These are phyloP conservation scores for Hypoxylon intermedium DNA, from an alignment of 495 filamentous ascomycete species.

Conservation along the genomic window DNA sequence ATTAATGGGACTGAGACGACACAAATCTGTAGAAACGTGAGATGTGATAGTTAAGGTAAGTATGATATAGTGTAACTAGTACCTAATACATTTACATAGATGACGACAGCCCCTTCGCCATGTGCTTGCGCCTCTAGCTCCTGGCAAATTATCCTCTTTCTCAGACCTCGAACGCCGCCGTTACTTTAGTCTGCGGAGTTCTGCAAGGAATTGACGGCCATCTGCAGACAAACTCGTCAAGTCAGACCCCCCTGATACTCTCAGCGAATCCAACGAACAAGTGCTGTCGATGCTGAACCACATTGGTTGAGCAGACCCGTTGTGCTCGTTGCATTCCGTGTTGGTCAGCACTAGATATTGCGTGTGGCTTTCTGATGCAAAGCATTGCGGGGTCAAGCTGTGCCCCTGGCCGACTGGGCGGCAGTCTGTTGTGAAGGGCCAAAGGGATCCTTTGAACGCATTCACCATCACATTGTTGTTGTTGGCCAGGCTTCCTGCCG, in stretches of 20 bases:
- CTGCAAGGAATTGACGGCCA: constrained; percentile 32
- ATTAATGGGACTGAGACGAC: no score
- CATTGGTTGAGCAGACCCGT: constrained; percentile 10
- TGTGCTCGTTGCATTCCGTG: constrained; percentile 30
- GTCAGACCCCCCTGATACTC: constrained; percentile 2
- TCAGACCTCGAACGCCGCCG: not conserved
- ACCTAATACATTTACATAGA: no score
- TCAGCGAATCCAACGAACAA: constrained; percentile 7
- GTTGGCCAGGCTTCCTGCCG: not conserved
- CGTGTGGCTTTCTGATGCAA: constrained; percentile 22
- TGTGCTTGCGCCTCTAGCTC: no score
- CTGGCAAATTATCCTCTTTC: no score
- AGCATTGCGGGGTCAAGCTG: constrained; percentile 25
- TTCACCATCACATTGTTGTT: not conserved
- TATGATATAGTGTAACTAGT: no score
- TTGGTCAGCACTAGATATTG: constrained; percentile 30
- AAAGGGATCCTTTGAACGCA: constrained; percentile 1
- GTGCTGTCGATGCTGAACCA: constrained; percentile 12
- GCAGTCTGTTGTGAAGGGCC: no score
- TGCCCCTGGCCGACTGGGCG: not conserved
- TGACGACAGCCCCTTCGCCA: no score
- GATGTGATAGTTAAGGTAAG: not conserved
- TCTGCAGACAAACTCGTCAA: constrained; percentile 19
- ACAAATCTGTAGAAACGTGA: not conserved
- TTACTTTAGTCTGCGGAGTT: constrained; percentile 32